Base-by-base conservation (phyloP, 345 rosid species). In the Streptanthus diversifolius region DNA sequence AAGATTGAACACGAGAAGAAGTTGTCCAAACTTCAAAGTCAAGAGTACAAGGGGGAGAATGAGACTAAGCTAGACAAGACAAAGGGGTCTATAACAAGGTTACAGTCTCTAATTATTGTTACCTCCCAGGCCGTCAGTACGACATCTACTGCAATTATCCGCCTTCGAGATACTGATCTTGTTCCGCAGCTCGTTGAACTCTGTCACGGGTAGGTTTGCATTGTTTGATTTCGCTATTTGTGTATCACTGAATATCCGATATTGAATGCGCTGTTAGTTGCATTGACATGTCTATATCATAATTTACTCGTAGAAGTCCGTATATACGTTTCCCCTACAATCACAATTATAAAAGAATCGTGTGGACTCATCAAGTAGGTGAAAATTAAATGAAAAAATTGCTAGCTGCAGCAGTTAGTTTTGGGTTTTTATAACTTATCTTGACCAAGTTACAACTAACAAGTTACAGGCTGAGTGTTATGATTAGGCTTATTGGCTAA, bases 161-260 rank as follows among this genome's bases (percentile, higher is more conserved):
- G 84, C 51, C 97, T 91, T 14, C 85, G 98, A 63, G 96, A 95
- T 83, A 78, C 86, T 67, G 88, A 86, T 80, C 98, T 95, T 70
- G 96, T 95, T 72, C 98, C 99, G 8, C 96, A 87, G 81, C 90
- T 95, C 66, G 84, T 87, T 72, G 93, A 88, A 41, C 88, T 95
- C 63, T 91, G 96, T 75, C 98, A 90, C 45, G 98, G 93, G 99
- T 95, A 83, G 49, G 84, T 65, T 70, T 39, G 49, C 64, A 18
- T 43, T 58, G 6, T 73, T 56, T 73, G 24, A 15, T 59, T 60
- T 5, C 8, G 27, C 44, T 59, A 12, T 13, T 58, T 40, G 8
- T 33, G 48, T 18, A 14, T 9, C 25, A 9, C 15, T 74, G 60
- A 25, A 17, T 44, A 56, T 47, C 30, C 7, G 13, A 49, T 44